Percentiles rank a stretch among this genome's conserved stretches.
These are phyloP conservation scores for Coffea eugenioides DNA, from an alignment of 257 asterid genomes.

Conservation along the genomic window DNA sequence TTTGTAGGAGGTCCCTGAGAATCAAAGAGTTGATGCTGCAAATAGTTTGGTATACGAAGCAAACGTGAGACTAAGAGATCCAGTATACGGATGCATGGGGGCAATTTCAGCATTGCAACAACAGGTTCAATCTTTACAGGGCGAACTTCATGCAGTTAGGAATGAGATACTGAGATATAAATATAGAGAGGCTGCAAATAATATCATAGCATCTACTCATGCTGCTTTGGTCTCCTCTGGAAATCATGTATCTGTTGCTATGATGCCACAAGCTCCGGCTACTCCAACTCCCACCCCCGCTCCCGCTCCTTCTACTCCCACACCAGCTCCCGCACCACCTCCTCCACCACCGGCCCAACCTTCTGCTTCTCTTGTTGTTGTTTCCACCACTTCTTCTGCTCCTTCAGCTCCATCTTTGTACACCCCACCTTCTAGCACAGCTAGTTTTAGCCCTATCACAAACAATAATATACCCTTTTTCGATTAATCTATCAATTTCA, in stretches of 20 bases:
- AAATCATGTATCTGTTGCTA: slow-evolving; percentile 49
- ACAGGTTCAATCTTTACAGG: slow-evolving; percentile 66
- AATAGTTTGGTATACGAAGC: slow-evolving; percentile 93
- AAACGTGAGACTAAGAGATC: slow-evolving; percentile 82
- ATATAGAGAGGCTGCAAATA: slow-evolving; percentile 74
- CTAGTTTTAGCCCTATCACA: slow-evolving; percentile 48
- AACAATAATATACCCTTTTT: slow-evolving; percentile 63
- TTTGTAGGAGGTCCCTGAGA: slow-evolving; percentile 68
- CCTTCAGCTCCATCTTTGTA: slow-evolving; percentile 53
- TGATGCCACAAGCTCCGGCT: slow-evolving; percentile 72
- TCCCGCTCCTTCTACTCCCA: slow-evolving; percentile 22
- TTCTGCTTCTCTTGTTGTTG: slow-evolving; percentile 27
- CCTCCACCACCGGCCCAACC: slow-evolving; percentile 4
- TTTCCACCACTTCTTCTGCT: slow-evolving; percentile 29
- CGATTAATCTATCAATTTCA: slow-evolving; percentile 21
- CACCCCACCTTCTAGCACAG: slow-evolving; percentile 47
- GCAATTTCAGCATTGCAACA: slow-evolving; percentile 83
- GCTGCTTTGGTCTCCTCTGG: slow-evolving; percentile 37
- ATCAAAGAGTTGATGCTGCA: slow-evolving; percentile 82
- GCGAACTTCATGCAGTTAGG: slow-evolving; percentile 68
- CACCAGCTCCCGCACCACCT: slow-evolving; percentile 23
- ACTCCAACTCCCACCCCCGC: slow-evolving; percentile 41
- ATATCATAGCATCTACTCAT: slow-evolving; percentile 50
- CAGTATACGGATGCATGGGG: slow-evolving; percentile 96
- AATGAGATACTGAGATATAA: slow-evolving; percentile 68